These are phyloP conservation scores for Neonectria neomacrospora DNA, from an alignment of 2,329 filamentous ascomycete genomes.

Conservation along the genomic window DNA sequence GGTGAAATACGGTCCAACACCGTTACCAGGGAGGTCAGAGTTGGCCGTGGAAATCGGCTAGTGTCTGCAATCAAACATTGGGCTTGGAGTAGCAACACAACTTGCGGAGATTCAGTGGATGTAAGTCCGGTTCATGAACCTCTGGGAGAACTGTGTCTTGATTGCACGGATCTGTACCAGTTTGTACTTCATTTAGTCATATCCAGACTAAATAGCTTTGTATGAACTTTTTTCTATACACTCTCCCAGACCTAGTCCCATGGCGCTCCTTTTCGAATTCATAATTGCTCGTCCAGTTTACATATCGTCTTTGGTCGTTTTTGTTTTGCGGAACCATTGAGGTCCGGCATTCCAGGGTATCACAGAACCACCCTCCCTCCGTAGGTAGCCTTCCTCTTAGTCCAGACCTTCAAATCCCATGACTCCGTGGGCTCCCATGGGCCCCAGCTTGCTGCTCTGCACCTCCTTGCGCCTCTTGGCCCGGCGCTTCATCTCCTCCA, in stretches of 20 bases:
- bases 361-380: slow-evolving; percentile 13
- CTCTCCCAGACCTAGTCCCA: not conserved
- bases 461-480: slow-evolving; percentile 48
- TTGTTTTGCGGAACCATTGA: slow-evolving; percentile 7
- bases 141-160: not conserved
- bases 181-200: not conserved
- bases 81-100: not conserved
- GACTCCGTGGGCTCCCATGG: slow-evolving; percentile 63
- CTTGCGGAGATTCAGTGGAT: not conserved
- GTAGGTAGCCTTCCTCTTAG: slow-evolving; percentile 35
- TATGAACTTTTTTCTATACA: not conserved
- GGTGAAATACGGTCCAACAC: not conserved
- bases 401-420: slow-evolving; percentile 62
- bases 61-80: too few species aligned
- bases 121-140: too few species aligned
- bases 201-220: not conserved
- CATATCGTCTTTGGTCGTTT: not conserved
- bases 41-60: not conserved
- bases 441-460: slow-evolving; percentile 57
- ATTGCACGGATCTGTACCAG: not conserved
- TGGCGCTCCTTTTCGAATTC: not conserved
- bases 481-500: slow-evolving; percentile 9
- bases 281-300: not conserved
- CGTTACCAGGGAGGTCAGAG: not conserved
- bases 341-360: slow-evolving; percentile 26